Conservation (phyloP, 2,329 filamentous ascomycete species). For the Westerdykella aurantiaca region DNA sequence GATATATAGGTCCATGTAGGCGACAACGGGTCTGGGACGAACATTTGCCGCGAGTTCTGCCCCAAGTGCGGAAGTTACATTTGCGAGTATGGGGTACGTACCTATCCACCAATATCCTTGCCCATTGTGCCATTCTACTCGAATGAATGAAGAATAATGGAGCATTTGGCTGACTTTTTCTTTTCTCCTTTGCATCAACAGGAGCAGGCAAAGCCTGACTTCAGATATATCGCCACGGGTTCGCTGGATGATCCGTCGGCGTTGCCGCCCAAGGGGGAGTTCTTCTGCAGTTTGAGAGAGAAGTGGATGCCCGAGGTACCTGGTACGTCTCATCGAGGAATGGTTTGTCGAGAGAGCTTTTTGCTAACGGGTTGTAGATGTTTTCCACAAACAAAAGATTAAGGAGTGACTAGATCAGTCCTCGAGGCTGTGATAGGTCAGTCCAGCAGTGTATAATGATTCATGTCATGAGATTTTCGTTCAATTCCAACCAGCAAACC, state of each 20-base stretch:
- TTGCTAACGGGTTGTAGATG: not conserved
- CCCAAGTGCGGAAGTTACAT: constrained; percentile 47
- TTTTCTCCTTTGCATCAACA: constrained; percentile 3
- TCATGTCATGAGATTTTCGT: no score
- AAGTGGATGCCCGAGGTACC: constrained; percentile 21
- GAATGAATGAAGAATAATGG: not conserved
- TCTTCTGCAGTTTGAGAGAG: constrained; percentile 57
- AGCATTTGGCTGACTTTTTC: not conserved
- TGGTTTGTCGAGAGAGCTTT: not conserved
- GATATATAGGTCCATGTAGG: constrained; percentile 40
- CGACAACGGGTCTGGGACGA: constrained; percentile 47
- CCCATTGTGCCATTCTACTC: not conserved
- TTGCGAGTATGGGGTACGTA: constrained; percentile 44
- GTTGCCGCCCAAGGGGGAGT: constrained; percentile 53
- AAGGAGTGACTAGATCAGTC: constrained; percentile 5
- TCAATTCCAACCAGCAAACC: no score
- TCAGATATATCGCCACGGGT: constrained; percentile 19
- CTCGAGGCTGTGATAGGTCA: not conserved
- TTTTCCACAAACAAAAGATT: constrained; percentile 11
- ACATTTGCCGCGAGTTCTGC: constrained; percentile 50
- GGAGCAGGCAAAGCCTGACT: constrained; percentile 19
- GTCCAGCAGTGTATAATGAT: no score
- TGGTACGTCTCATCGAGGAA: constrained; percentile 6
- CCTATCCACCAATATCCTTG: not conserved
- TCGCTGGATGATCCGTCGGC: constrained; percentile 19